Evolutionary conservation across 345 rosid species (phyloP).

Genomic region (Eucalyptus globulus): DNA sequence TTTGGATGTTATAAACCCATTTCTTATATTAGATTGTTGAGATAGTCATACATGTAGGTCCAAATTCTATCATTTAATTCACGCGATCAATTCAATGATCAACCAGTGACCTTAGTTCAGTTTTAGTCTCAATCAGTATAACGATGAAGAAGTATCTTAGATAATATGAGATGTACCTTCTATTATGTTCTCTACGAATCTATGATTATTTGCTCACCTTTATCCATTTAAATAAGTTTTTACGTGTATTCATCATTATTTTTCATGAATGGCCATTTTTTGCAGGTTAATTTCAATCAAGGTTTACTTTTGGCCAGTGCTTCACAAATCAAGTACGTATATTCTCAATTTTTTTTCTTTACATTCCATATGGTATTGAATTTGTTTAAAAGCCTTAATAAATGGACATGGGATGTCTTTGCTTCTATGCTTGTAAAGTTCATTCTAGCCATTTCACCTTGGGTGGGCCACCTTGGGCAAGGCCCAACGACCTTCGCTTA

Average conservation of each 20-base stretch:
- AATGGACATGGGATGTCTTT: background rate
- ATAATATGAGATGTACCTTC: background rate
- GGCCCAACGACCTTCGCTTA: too few relatives aligned
- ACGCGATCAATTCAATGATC: background rate
- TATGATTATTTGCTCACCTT: background rate
- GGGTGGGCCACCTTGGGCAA: too few relatives aligned
- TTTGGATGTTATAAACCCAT: background rate
- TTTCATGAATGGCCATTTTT: background rate
- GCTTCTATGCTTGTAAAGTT: background rate
- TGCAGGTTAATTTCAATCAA: background rate
- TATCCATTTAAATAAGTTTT: background rate
- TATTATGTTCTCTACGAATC: background rate
- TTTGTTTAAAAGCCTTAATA: background rate
- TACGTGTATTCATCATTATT: background rate
- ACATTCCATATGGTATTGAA: background rate
- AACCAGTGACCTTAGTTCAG: background rate
- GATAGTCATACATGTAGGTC: background rate
- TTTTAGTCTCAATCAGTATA: background rate
- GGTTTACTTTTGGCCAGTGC: background rate
- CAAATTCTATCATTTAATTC: background rate
- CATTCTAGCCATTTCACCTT: background rate
- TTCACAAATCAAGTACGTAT: background rate
- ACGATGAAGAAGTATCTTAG: background rate
- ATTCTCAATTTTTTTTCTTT: background rate
- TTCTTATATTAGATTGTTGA: background rate